phyloP scores from a whole-genome alignment of 768 basidiomycete genomes.

The Mycena latifolia region DNA sequence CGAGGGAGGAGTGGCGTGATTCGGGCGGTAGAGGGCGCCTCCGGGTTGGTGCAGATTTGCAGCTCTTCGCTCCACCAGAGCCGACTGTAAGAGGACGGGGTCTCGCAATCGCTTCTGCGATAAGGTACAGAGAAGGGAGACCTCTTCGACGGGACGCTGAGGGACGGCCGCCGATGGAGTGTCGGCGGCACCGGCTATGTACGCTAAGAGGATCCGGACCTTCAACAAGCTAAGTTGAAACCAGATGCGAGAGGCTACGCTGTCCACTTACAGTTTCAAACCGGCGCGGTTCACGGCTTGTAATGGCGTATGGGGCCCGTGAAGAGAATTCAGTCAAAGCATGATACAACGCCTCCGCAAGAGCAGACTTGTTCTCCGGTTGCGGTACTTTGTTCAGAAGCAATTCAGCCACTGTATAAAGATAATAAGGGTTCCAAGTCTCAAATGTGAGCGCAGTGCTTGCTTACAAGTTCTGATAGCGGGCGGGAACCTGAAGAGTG shows the following conservation, averaged over 20 bases:
- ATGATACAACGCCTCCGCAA: conserved; percentile 40
- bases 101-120: conserved; percentile 40
- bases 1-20: neutral
- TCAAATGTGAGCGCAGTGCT: neutral
- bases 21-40: conserved; percentile 37
- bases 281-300: conserved; percentile 23
- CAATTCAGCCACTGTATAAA: conserved; percentile 37
- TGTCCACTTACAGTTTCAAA: conserved; percentile 35
- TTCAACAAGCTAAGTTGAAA: neutral
- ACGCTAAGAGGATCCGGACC: conserved; percentile 35
- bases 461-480: conserved; percentile 42
- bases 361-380: conserved; percentile 40
- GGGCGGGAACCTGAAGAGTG: conserved; percentile 42
- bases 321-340: conserved; percentile 37
- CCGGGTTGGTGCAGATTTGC: conserved; percentile 35
- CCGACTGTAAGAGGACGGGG: conserved; percentile 36
- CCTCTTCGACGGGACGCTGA: conserved; percentile 34
- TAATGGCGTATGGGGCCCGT: conserved; percentile 31
- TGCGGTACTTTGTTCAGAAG: conserved; percentile 38
- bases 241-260: neutral
- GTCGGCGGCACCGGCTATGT: conserved; percentile 26
- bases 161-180: neutral
- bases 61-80: conserved; percentile 37
- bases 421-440: neutral
- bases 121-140: conserved; percentile 37